Evolutionary conservation across 495 filamentous ascomycete genomes (phyloP), one percentile per base, ranked within the genome.

Genomic region (Aspergillus sclerotiicarbonarius): DNA sequence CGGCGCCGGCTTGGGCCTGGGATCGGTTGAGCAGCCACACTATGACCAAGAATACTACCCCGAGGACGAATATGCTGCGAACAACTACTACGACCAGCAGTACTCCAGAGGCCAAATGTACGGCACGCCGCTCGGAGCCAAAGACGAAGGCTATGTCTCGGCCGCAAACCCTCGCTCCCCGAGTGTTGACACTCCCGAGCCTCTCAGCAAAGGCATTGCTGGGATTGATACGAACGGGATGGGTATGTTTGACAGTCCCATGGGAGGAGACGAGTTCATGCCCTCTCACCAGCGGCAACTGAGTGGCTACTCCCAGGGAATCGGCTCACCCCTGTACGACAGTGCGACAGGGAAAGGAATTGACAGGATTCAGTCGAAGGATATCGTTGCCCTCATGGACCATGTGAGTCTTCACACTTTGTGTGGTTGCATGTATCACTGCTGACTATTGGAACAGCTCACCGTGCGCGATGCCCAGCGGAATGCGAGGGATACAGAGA

Each of bases 371-470:
- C 87, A 99, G 70, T 96, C 91, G 6, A 93, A 96, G 73, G 95
- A 99, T 68, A 95, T 99, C 64, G 87, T 98, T 61, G 92, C 94
- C 41, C 77, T 99, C 25, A 98, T 99, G 94, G 92, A 99, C 67
- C 94, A 96, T 70, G 86, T 89, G 79, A 83, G 86, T 76, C 39
- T 44, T 18, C 20, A 32, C 31, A 29, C 5, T 6, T 4, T 8
- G 51, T 6, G 10, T 21, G 18, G 0, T 39, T 54, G 8, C 46
- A 45, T 19, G 46, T 31, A 18, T 25, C 25, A 25, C 16, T 19
- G 8, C 46, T 57, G 9, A 8, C 45, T 60, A 25, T 25, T 5
- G 2, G 58, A 64, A 32, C 53, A 92, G 82, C 87, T 98, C 59
- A 98, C 94, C 67, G 95, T 97, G 60, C 87, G 94, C 12, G 94